Evolutionary conservation across 768 basidiomycete species (phyloP).

Genomic region (Ramaria rubella): DNA sequence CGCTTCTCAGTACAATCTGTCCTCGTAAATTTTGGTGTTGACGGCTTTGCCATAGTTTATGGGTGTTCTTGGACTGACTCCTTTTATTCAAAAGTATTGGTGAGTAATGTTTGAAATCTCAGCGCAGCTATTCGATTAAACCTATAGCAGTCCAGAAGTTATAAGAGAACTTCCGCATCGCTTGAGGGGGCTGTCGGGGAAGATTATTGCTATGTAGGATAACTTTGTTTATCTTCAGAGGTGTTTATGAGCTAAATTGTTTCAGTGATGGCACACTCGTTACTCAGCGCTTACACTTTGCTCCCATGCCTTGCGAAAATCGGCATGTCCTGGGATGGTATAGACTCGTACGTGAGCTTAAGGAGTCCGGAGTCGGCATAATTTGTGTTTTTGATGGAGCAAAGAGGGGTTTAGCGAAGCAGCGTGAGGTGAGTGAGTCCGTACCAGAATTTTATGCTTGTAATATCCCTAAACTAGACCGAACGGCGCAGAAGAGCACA

Average conservation of each 20-base stretch:
- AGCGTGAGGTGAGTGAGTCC: slow-evolving; percentile 48
- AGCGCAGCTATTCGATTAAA: neutral
- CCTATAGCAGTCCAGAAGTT: slow-evolving; percentile 17
- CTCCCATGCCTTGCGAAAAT: slow-evolving; percentile 52
- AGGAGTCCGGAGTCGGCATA: slow-evolving; percentile 46
- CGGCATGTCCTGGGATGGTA: slow-evolving; percentile 80
- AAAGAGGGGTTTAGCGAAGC: slow-evolving; percentile 59
- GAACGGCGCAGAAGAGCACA: slow-evolving; percentile 50
- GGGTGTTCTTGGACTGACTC: slow-evolving; percentile 16
- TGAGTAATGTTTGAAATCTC: neutral
- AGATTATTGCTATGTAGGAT: slow-evolving; percentile 67
- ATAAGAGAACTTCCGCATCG: slow-evolving; percentile 48
- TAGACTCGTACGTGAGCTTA: slow-evolving; percentile 55
- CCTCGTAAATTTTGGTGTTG: neutral
- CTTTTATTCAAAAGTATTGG: slow-evolving; percentile 16
- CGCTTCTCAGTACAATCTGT: neutral
- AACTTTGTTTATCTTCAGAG: slow-evolving; percentile 7
- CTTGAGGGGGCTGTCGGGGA: slow-evolving; percentile 53
- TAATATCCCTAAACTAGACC: slow-evolving; percentile 32
- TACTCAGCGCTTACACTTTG: slow-evolving; percentile 76
- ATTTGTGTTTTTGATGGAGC: slow-evolving; percentile 81
- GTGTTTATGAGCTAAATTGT: slow-evolving; percentile 9
- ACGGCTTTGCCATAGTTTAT: slow-evolving; percentile 10
- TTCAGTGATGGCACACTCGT: slow-evolving; percentile 78
- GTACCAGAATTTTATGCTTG: neutral